Evolutionary conservation across 2,329 filamentous ascomycete genomes (phyloP), one percentile per base, ranked within the genome.

Genomic region (Trichoderma sp.): DNA sequence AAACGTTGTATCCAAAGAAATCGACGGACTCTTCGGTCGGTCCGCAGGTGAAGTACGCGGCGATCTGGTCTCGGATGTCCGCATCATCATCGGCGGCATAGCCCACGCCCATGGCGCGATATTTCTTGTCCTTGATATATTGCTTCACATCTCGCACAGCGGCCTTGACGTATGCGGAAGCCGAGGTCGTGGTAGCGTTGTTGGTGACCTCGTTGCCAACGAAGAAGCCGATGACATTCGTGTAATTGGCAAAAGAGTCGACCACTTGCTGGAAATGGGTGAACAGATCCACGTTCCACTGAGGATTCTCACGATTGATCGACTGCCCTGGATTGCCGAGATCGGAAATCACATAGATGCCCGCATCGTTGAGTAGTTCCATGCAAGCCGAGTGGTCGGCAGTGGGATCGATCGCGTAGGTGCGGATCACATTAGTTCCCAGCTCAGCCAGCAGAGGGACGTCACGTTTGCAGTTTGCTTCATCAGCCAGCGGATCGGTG

Each of bases 1-100:
- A 99, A 81, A 98, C 97, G 85, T 99, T 99, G 89, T 98, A 98
- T 65, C 95, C 95, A 91, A 93, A 99, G 84, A 96, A 98, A 79
- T 99, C 95, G 70, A 98, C 96, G 67, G 90, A 74, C 9, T 82
- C 80, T 41, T 82, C 75, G 67, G 86, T 78, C 3, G 72, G 64
- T 67, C 93, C 91, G 76, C 95, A 99, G 84, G 97, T 93, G 82
- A 99, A 97, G 85, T 96, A 99, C 75, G 92, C 82, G 71, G 92
- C 91, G 74, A 98, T 87, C 73, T 92, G 83, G 70, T 83, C 83
- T 77, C 95, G 91, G 72, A 97, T 96, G 24, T 87, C 84, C 43
- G 88, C 85, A 78, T 97, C 93, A 72, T 98, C 95, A 79, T 96
- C 95, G 79, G 95, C 95, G 70, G 95, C 95, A 76, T 99, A 99